Evolutionary conservation across 1,284 basidiomycete genomes (phyloP), one percentile per base, ranked within the genome.

Genomic region (Somion occarium): DNA sequence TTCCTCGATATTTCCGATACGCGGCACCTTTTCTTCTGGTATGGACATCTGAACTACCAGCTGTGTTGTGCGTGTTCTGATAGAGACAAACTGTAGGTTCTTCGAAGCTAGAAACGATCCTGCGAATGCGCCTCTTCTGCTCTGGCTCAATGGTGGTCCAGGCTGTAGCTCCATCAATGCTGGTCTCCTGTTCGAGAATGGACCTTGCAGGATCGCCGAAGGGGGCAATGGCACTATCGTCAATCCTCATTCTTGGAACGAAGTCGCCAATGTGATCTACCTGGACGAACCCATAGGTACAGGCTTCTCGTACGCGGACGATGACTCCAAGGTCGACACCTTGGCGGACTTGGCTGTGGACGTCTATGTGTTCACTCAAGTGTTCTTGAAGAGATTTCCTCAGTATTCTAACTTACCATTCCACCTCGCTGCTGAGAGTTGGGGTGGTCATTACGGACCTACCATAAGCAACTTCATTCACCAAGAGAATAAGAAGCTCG

Each of bases 111-210:
- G 64, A 30, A 38, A 58, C 44, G 68, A 66, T 52, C 82, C 82
- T 3, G 64, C 67, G 42, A 68, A 75, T 20, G 82, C 80, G 42
- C 82, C 82, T 5, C 66, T 85, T 11, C 73, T 82, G 27, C 69
- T 84, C 37, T 85, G 82, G 82, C 70, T 81, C 55, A 82, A 80
- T 63, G 79, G 78, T 44, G 90, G 90, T 3, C 88, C 90, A 13
- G 88, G 86, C 3, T 87, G 85, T 65, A 83, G 77, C 57, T 88
- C 80, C n/a, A 54, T 58, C 23, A 87, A 83, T 2, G 85, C 86
- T 1, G 91, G 91, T 19, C 74, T 93, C 15, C 73, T 93, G 26
- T 84, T 93, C 57, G 91, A 98, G 69, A 84, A 97, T 30, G 93
- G 93, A 0, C 91, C 93, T 0, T 95, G 93, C 70, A 72, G 70